These are phyloP conservation scores for Monosporascus sp. DNA, from an alignment of 2,329 filamentous ascomycete species.

Conservation along the genomic window DNA sequence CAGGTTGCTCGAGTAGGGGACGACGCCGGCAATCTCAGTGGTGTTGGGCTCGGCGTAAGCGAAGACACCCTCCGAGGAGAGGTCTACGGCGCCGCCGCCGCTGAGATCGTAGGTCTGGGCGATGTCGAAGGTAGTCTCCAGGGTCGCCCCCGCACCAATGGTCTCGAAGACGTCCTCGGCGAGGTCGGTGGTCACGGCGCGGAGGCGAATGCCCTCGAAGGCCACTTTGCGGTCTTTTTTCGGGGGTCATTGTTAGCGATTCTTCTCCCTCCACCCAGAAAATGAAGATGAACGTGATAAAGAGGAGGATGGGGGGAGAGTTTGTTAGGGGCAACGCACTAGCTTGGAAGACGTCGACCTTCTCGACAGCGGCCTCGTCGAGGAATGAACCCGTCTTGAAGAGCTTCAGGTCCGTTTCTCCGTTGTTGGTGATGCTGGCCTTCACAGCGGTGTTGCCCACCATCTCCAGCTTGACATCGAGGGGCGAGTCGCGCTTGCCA, in stretches of 20 bases:
- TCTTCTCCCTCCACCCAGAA: too few species aligned
- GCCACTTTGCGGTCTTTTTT: conserved; percentile 34
- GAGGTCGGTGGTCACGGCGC: conserved; percentile 39
- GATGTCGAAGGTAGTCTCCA: conserved; percentile 49
- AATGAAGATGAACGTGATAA: too few species aligned
- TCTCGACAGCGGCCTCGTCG: conserved; percentile 43
- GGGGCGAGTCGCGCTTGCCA: conserved; percentile 33
- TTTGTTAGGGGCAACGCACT: conserved; percentile 20
- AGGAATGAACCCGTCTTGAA: conserved; percentile 47
- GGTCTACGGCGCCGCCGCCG: conserved; percentile 47
- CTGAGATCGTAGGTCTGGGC: conserved; percentile 50
- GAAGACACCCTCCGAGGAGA: conserved; percentile 52
- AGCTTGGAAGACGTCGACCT: conserved; percentile 39
- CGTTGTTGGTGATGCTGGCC: conserved; percentile 45
- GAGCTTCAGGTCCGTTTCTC: conserved; percentile 39
- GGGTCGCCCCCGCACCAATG: conserved; percentile 43
- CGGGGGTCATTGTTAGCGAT: too few species aligned
- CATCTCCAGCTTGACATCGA: conserved; percentile 39
- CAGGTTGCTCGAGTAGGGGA: conserved; percentile 55
- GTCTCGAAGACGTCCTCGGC: conserved; percentile 44
- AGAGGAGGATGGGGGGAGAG: neutral
- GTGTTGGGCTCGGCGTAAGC: conserved; percentile 47
- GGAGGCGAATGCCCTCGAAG: conserved; percentile 50
- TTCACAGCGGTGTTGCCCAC: conserved; percentile 46
- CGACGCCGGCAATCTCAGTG: conserved; percentile 47